A percentile compares a stretch with the other conserved stretches of the same genome.
Evolutionary conservation across 768 basidiomycete species (phyloP).

Genomic region (Naganishia friedmannii): DNA sequence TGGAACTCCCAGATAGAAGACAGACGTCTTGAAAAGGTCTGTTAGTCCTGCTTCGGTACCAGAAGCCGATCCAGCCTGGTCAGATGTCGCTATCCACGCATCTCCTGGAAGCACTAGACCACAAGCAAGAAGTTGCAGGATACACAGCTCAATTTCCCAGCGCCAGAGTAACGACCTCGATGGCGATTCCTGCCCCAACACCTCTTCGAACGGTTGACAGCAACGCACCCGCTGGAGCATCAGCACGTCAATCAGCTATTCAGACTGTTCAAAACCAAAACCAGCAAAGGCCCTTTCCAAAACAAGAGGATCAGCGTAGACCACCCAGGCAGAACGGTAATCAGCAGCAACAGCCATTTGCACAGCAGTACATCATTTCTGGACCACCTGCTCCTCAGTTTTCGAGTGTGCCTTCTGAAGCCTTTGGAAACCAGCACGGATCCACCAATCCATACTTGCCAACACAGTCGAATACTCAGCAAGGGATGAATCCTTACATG

Average conservation of each 20-base stretch:
- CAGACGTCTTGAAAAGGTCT: background rate
- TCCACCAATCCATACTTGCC: background rate
- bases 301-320: background rate
- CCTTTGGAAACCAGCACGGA: conserved; percentile 25
- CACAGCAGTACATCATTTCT: conserved; percentile 24
- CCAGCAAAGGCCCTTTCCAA: conserved; percentile 5
- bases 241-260: conserved; percentile 20
- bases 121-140: conserved; percentile 34
- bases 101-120: conserved; percentile 42
- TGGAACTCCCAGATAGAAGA: background rate
- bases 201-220: conserved; percentile 6
- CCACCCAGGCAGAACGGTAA: conserved; percentile 3
- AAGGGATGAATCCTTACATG: conserved; percentile 1
- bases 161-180: conserved; percentile 6
- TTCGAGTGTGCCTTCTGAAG: background rate
- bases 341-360: conserved; percentile 15
- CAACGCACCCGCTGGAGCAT: conserved; percentile 24
- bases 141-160: conserved; percentile 29
- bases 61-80: background rate
- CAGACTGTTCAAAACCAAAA: conserved; percentile 18
- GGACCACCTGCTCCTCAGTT: background rate
- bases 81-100: conserved; percentile 43
- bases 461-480: background rate
- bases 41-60: background rate
- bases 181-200: conserved; percentile 32